phyloP scores from a whole-genome alignment of 2,329 filamentous ascomycete species.

The Davidsoniella eucalypti region DNA sequence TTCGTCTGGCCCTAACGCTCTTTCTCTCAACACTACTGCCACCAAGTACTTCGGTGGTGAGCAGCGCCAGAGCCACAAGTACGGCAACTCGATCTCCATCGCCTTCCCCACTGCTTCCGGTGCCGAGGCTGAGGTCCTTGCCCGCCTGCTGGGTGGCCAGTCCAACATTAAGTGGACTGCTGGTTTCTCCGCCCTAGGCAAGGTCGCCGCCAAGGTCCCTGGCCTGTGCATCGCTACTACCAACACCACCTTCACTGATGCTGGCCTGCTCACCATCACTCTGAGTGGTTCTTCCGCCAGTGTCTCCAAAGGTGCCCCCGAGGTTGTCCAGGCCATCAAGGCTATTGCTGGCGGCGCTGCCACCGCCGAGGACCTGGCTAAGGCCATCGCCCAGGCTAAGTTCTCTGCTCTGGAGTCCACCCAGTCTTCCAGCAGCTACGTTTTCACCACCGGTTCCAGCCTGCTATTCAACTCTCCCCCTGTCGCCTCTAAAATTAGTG shows the following conservation, averaged over 20 bases:
- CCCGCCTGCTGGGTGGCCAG: slow-evolving; percentile 76
- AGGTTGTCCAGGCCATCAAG: slow-evolving; percentile 69
- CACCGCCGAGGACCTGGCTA: slow-evolving; percentile 71
- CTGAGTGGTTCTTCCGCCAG: slow-evolving; percentile 58
- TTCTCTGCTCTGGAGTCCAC: slow-evolving; percentile 75
- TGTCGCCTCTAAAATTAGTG: slow-evolving; percentile 62
- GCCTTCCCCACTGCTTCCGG: slow-evolving; percentile 76
- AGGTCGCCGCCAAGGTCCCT: slow-evolving; percentile 51
- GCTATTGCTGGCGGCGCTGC: slow-evolving; percentile 59
- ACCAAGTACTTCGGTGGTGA: slow-evolving; percentile 91
- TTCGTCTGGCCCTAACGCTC: slow-evolving; percentile 25
- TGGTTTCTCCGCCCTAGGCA: slow-evolving; percentile 79
- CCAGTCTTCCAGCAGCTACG: slow-evolving; percentile 58
- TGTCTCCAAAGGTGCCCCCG: slow-evolving; percentile 57
- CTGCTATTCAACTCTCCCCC: slow-evolving; percentile 72
- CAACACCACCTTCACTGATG: slow-evolving; percentile 81
- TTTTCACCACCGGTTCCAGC: slow-evolving; percentile 71
- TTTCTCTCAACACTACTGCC: slow-evolving; percentile 38
- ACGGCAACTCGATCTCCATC: slow-evolving; percentile 71
- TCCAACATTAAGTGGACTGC: slow-evolving; percentile 89
- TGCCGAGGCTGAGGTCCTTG: slow-evolving; percentile 75
- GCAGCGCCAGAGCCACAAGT: slow-evolving; percentile 64
- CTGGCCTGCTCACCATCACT: slow-evolving; percentile 73
- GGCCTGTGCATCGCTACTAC: slow-evolving; percentile 55
- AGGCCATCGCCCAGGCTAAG: slow-evolving; percentile 85